These are phyloP conservation scores for Puccinellia tenuiflora DNA, from an alignment of 176 grass and related monocot species.

Conservation along the genomic window DNA sequence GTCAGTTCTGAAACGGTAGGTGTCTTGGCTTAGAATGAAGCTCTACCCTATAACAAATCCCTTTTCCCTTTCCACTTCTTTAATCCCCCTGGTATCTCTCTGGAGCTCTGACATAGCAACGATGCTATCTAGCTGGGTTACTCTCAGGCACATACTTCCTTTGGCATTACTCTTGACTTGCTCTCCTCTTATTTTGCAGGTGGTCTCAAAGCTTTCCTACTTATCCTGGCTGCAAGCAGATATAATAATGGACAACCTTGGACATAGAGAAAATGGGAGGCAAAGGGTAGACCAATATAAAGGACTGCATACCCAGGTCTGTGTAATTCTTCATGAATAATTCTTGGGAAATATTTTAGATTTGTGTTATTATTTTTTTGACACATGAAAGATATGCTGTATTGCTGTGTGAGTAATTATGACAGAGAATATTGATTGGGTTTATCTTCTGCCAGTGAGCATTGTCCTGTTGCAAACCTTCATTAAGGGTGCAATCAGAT, in stretches of 20 bases:
- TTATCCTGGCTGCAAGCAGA: slow-evolving; percentile 35
- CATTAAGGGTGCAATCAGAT: not conserved
- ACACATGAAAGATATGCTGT: not conserved
- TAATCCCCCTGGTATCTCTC: not conserved
- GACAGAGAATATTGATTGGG: not conserved
- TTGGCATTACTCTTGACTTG: not conserved
- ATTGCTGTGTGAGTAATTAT: not conserved
- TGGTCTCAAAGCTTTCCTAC: not conserved
- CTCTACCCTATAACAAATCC: not conserved
- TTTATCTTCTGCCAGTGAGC: not conserved
- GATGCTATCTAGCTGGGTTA: not conserved
- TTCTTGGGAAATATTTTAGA: not conserved
- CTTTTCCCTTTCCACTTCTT: not conserved
- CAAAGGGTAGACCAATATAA: slow-evolving; percentile 67
- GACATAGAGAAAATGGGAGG: slow-evolving; percentile 80
- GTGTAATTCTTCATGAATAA: not conserved
- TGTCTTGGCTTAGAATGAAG: not conserved
- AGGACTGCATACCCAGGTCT: slow-evolving; percentile 79
- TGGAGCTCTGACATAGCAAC: not conserved
- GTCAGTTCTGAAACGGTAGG: not conserved
- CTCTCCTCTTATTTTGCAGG: slow-evolving; percentile 7
- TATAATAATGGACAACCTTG: slow-evolving; percentile 67
- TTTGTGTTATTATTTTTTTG: not conserved
- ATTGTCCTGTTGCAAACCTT: not conserved
- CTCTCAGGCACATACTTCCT: not conserved